Evolutionary conservation across 805 yeast species (phyloP).

Genomic region (Metschnikowia cerradonensis): DNA sequence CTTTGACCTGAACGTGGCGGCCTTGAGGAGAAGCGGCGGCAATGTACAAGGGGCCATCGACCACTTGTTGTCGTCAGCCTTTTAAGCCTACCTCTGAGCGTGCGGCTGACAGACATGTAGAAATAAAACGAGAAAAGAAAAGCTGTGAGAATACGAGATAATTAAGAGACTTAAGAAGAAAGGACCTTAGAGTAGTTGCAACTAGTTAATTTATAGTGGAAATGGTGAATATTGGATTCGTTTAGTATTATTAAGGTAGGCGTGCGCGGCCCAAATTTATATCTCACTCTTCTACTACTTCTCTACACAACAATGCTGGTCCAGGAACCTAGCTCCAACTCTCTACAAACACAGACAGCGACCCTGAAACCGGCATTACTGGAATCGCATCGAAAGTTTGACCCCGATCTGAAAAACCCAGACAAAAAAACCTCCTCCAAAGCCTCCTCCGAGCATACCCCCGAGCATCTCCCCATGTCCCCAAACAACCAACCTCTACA

Average conservation of each 20-base stretch:
- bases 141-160: too few relatives aligned
- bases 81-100: not conserved
- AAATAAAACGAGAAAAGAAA: too few relatives aligned
- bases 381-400: not conserved
- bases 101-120: too few relatives aligned
- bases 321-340: not conserved
- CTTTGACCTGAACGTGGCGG: conserved; percentile 86
- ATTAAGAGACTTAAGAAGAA: too few relatives aligned
- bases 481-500: not conserved
- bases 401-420: too few relatives aligned
- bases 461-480: not conserved
- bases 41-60: conserved; percentile 96
- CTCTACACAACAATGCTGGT: conserved; percentile 2
- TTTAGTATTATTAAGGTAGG: not conserved
- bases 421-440: not conserved
- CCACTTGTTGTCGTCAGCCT: conserved; percentile 48
- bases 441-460: not conserved
- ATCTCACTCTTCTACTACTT: not conserved
- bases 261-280: not conserved
- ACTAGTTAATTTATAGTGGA: too few relatives aligned
- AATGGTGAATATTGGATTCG: not conserved
- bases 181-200: too few relatives aligned
- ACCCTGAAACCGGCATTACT: not conserved
- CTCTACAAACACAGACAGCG: not conserved
- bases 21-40: conserved; percentile 93